These are phyloP conservation scores for Colletotrichum limetticola DNA, from an alignment of 2,329 filamentous ascomycete genomes.

Conservation along the genomic window DNA sequence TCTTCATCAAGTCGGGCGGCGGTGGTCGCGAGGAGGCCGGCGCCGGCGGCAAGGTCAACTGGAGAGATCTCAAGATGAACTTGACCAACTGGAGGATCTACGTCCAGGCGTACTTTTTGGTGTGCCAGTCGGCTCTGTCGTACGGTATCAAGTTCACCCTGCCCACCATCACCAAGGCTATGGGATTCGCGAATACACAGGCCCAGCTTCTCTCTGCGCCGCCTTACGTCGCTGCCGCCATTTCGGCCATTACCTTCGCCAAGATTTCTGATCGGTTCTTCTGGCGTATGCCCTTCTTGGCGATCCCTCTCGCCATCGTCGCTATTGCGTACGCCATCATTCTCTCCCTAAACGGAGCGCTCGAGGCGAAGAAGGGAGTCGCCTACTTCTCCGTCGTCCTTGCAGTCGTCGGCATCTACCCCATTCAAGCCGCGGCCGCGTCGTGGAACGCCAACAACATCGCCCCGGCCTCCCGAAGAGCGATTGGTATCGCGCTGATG, in stretches of 20 bases:
- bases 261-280: slow-evolving; percentile 74
- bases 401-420: slow-evolving; percentile 34
- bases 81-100: slow-evolving; percentile 47
- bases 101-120: slow-evolving; percentile 46
- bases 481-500: slow-evolving; percentile 44
- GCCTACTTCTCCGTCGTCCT: slow-evolving; percentile 35
- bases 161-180: slow-evolving; percentile 47
- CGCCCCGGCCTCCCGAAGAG: slow-evolving; percentile 39
- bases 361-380: slow-evolving; percentile 16
- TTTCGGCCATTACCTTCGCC: slow-evolving; percentile 71
- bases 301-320: slow-evolving; percentile 31
- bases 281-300: slow-evolving; percentile 63
- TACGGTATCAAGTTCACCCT: slow-evolving; percentile 50
- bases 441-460: slow-evolving; percentile 40
- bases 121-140: slow-evolving; percentile 44
- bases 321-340: slow-evolving; percentile 33
- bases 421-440: slow-evolving; percentile 30
- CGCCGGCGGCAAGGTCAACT: slow-evolving; percentile 38
- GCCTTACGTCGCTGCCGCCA: slow-evolving; percentile 38
- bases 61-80: slow-evolving; percentile 43
- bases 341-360: slow-evolving; percentile 20
- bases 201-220: slow-evolving; percentile 43
- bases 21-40: slow-evolving; percentile 37
- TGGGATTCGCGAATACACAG: slow-evolving; percentile 47
- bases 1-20: slow-evolving; percentile 43